Evolutionary conservation across 2,329 filamentous ascomycete species (phyloP).

Genomic region (Xylaria sp.): DNA sequence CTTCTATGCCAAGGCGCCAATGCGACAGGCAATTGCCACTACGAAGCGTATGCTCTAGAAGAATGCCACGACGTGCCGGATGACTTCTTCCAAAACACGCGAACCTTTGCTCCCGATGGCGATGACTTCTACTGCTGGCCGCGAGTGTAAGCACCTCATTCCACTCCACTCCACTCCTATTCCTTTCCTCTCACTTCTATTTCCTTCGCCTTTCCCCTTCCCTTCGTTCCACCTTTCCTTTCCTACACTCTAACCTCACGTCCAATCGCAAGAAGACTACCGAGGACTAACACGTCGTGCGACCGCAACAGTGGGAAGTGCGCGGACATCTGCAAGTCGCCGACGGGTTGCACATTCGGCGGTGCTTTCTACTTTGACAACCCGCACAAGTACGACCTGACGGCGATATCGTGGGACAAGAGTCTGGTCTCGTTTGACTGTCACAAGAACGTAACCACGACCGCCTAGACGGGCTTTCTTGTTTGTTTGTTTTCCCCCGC

Average conservation of each 20-base stretch:
- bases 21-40: slow-evolving; percentile 59
- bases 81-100: slow-evolving; percentile 56
- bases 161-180: too few relatives aligned
- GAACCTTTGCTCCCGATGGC: slow-evolving; percentile 64
- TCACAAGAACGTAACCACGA: slow-evolving; percentile 43
- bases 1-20: slow-evolving; percentile 64
- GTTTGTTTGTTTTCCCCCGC: too few relatives aligned
- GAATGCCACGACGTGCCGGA: slow-evolving; percentile 59
- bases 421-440: slow-evolving; percentile 55
- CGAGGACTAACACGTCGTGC: slow-evolving; percentile 16
- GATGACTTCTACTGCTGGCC: slow-evolving; percentile 63
- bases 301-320: slow-evolving; percentile 54
- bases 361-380: slow-evolving; percentile 60
- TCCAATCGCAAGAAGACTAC: too few relatives aligned
- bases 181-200: background rate
- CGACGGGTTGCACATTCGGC: slow-evolving; percentile 65
- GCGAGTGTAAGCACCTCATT: slow-evolving; percentile 45
- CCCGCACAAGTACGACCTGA: slow-evolving; percentile 60
- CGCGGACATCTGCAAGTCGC: slow-evolving; percentile 59
- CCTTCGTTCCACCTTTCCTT: background rate
- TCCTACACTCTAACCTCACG: background rate
- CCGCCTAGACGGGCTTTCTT: background rate
- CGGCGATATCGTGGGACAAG: slow-evolving; percentile 58
- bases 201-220: background rate
- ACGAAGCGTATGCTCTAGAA: slow-evolving; percentile 57